These are phyloP conservation scores for Geum urbanum DNA, from an alignment of 306 rosid genomes.

Conservation along the genomic window DNA sequence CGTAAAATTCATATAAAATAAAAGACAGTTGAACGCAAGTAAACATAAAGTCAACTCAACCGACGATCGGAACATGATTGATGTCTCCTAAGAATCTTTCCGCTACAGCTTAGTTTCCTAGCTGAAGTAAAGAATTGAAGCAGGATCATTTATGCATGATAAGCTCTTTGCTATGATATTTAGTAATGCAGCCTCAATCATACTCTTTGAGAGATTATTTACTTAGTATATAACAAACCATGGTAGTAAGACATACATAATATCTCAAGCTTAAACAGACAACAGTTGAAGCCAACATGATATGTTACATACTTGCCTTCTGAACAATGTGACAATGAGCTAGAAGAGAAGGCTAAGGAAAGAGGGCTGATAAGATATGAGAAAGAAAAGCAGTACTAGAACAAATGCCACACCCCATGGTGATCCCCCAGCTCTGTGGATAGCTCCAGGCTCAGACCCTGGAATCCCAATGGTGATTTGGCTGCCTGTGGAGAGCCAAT, in stretches of 20 bases:
- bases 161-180: not conserved
- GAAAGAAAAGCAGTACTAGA: slow-evolving; percentile 45
- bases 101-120: not conserved
- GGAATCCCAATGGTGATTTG: slow-evolving; percentile 57
- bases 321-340: not conserved
- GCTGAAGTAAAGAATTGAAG: not conserved
- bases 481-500: slow-evolving; percentile 62
- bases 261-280: not conserved
- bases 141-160: not conserved
- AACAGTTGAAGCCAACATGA: not conserved
- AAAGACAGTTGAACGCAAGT: too few species aligned
- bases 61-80: too few species aligned
- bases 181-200: not conserved
- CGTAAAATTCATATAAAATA: too few species aligned
- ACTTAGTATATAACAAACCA: not conserved
- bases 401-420: slow-evolving; percentile 76
- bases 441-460: slow-evolving; percentile 67
- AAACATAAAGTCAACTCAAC: too few species aligned
- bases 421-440: slow-evolving; percentile 68
- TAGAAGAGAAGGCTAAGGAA: slow-evolving; percentile 39
- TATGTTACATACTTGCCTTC: not conserved
- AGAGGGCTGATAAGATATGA: slow-evolving; percentile 68
- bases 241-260: not conserved
- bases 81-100: not conserved
- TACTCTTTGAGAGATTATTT: not conserved